Conservation (phyloP, 352 stramenopile species). For the Achlya hypogyna region DNA sequence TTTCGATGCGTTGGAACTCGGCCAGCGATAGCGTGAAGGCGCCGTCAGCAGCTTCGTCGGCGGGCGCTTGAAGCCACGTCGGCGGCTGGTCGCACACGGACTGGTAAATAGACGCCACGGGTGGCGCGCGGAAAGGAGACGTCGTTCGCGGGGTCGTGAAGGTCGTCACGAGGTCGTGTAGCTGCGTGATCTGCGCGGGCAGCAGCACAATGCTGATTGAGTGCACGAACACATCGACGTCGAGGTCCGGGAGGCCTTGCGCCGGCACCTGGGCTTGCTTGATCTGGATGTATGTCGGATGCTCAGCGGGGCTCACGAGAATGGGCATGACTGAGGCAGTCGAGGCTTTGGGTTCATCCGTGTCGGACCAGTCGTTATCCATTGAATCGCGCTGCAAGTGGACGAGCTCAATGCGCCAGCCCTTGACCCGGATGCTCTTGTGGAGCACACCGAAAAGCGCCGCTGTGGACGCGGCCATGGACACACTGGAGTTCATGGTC, state of each 20-base stretch:
- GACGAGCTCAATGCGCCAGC: slow-evolving; percentile 72
- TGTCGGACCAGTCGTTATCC: slow-evolving; percentile 36
- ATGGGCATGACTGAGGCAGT: slow-evolving; percentile 45
- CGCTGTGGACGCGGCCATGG: slow-evolving; percentile 24
- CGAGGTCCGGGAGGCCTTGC: slow-evolving; percentile 54
- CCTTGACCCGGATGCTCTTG: slow-evolving; percentile 77
- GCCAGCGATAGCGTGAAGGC: slow-evolving; percentile 56
- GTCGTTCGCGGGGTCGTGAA: neutral
- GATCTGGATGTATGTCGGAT: slow-evolving; percentile 73
- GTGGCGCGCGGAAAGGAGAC: slow-evolving; percentile 21
- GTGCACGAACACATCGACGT: slow-evolving; percentile 78
- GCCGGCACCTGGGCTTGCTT: slow-evolving; percentile 74
- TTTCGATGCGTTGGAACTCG: slow-evolving; percentile 81
- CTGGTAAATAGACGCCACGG: slow-evolving; percentile 50
- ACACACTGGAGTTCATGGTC: too few species aligned
- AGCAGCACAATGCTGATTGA: slow-evolving; percentile 69
- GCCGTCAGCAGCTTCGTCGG: slow-evolving; percentile 28
- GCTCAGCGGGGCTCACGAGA: slow-evolving; percentile 46
- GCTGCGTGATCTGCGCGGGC: slow-evolving; percentile 65
- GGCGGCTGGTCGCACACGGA: slow-evolving; percentile 64
- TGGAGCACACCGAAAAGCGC: slow-evolving; percentile 73
- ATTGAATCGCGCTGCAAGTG: slow-evolving; percentile 23
- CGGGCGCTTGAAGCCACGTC: slow-evolving; percentile 36
- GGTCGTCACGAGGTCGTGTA: slow-evolving; percentile 26
- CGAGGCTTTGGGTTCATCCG: slow-evolving; percentile 24